Percentiles rank a stretch among this genome's conserved stretches.
Conservation (phyloP, 495 filamentous ascomycete genomes). For the Penicillium odoratum region DNA sequence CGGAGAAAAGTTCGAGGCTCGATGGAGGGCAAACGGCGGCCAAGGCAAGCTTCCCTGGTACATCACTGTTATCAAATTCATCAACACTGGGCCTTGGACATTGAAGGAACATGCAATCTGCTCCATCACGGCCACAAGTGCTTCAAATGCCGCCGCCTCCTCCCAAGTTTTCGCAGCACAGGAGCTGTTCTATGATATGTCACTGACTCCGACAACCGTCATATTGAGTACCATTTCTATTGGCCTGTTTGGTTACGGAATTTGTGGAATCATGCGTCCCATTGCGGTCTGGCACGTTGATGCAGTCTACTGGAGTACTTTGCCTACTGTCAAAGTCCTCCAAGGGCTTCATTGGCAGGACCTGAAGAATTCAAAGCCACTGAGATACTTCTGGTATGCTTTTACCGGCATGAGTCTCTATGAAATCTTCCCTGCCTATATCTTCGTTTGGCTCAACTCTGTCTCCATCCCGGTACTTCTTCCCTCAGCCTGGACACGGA, state of each 20-base stretch:
- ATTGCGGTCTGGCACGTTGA: conserved; percentile 55
- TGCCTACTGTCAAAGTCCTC: conserved; percentile 32
- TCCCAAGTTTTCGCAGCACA: conserved; percentile 31
- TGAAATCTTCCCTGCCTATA: conserved; percentile 58
- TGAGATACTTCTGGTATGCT: conserved; percentile 36
- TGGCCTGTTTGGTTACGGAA: conserved; percentile 52
- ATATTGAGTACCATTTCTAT: conserved; percentile 36
- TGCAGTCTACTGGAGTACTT: conserved; percentile 41
- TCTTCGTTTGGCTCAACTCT: conserved; percentile 53
- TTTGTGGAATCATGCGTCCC: conserved; percentile 53
- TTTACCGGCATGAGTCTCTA: conserved; percentile 39
- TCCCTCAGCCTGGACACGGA: too few species aligned
- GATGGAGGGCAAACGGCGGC: conserved; percentile 27
- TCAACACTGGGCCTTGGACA: conserved; percentile 33
- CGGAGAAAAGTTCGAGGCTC: conserved; percentile 33
- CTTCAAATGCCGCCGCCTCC: conserved; percentile 22
- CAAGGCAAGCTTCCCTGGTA: conserved; percentile 23
- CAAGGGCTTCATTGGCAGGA: conserved; percentile 38
- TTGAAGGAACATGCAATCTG: conserved; percentile 37
- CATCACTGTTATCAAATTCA: conserved; percentile 23
- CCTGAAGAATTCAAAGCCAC: conserved; percentile 29
- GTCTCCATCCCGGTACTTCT: conserved; percentile 48
- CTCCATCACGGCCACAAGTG: conserved; percentile 30
- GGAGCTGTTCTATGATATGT: conserved; percentile 33
- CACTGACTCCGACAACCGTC: conserved; percentile 24